Evolutionary conservation across 805 yeast genomes (phyloP).

Genomic region (Candida incommunis): DNA sequence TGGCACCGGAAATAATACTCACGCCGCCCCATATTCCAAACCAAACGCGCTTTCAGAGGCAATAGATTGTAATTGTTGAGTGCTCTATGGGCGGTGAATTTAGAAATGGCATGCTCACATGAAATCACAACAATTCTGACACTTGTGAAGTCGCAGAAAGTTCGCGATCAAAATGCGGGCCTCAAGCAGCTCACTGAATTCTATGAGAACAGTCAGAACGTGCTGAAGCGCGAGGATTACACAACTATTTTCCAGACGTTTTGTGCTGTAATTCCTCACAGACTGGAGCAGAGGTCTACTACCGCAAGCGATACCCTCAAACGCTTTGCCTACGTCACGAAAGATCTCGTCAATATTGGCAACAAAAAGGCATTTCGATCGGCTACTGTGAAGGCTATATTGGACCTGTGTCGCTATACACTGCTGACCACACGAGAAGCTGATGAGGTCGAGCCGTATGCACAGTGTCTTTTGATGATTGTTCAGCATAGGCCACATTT

Average conservation of each 20-base stretch:
- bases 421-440: background rate
- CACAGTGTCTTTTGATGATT: background rate
- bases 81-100: too few relatives aligned
- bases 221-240: background rate
- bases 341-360: background rate
- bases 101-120: background rate
- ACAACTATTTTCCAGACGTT: background rate
- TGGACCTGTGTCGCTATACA: background rate
- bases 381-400: background rate
- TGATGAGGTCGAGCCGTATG: background rate
- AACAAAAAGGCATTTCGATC: background rate
- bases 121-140: background rate
- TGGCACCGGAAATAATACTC: too few relatives aligned
- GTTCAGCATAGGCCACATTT: background rate
- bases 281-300: background rate
- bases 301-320: background rate
- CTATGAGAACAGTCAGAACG: background rate
- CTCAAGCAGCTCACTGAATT: background rate
- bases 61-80: too few relatives aligned
- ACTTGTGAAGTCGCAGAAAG: background rate
- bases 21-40: too few relatives aligned
- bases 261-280: background rate
- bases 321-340: background rate
- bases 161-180: background rate
- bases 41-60: too few relatives aligned